Base-by-base conservation (phyloP, 2,329 filamentous ascomycete genomes). In the Trichoderma pleuroti region DNA sequence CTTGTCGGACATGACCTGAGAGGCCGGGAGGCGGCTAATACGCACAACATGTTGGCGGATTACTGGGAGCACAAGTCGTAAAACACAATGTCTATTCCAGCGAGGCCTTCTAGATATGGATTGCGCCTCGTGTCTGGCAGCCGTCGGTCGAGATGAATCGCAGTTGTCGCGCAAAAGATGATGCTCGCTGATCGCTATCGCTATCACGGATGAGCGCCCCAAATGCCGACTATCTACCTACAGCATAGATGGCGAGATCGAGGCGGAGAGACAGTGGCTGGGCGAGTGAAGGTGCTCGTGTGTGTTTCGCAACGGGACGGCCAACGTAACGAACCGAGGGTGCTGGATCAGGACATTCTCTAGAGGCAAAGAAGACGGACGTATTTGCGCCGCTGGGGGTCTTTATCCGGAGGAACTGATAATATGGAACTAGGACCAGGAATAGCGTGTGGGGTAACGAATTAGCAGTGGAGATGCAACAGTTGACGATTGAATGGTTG, bases 31-130 rank as follows among this genome's bases (percentile, higher is more conserved):
- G 7, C 14, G n/a, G 39, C 21, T n/a, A 16, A 30, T 24, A 78
- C 76, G 67, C 70, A 78, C 76, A 78, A 78, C 76, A 78, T 78
- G 64, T 56, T 72, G 34, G 24, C 66, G 46, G 61, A 30, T 39
- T 63, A 32, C 54, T 60, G 46, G 16, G 24, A 34, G 32, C 5
- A 28, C 14, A n/a, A 39, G 4, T 16, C 21, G 39, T 36, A 36
- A 14, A 32, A 34, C 42, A 42, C 39, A 36, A 28, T 28, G 5
- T 12, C n/a, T 14, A 36, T 34, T 1, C 26, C 26, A 36, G 9
- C 21, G 28, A 60, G 1, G 34, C 6, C 39, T 10, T 9, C 7
- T 16, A 26, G 56, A 26, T 42, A 14, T 34, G 9, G 56, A 68
- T 21, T 61, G 28, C 26, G 56, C 39, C 66, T 49, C 54, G 39